Evolutionary conservation across 1,284 basidiomycete species (phyloP).

Genomic region (Prillingera fragicola): DNA sequence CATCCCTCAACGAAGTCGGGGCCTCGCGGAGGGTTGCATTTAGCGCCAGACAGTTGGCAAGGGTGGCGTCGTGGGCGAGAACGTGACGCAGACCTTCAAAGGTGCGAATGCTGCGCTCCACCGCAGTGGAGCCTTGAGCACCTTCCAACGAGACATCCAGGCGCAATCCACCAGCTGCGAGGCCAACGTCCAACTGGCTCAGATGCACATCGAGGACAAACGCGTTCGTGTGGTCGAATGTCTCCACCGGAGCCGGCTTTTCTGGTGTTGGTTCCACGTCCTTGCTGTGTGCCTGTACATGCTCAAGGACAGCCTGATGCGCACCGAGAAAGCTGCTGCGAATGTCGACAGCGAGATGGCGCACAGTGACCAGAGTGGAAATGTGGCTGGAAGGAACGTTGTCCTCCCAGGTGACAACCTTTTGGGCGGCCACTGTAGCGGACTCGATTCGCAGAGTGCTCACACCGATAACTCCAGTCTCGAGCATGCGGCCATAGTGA

Average conservation of each 20-base stretch:
- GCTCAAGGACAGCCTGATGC: conserved; percentile 8
- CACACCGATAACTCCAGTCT: conserved; percentile 13
- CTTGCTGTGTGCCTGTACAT: conserved; percentile 8
- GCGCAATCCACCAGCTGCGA: conserved; percentile 23
- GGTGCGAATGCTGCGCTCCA: conserved; percentile 9
- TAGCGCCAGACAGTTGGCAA: background rate
- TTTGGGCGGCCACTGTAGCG: conserved; percentile 13
- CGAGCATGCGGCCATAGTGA: conserved; percentile 28
- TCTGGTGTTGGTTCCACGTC: background rate
- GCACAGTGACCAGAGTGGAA: conserved; percentile 18
- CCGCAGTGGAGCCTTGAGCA: conserved; percentile 4
- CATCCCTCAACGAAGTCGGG: too few relatives aligned
- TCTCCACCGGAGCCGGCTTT: background rate
- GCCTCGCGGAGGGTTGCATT: background rate
- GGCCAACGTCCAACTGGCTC: conserved; percentile 1
- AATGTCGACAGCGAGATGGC: conserved; percentile 16
- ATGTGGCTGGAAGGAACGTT: conserved; percentile 10
- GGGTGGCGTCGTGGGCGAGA: background rate
- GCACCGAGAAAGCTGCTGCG: conserved; percentile 27
- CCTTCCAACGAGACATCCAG: conserved; percentile 10
- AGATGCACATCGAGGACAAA: conserved; percentile 21
- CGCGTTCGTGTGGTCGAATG: conserved; percentile 4
- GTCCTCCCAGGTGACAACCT: conserved; percentile 9
- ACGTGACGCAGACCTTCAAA: too few relatives aligned
- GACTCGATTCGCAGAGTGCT: conserved; percentile 19